A percentile compares a stretch with the other conserved stretches of the same genome.
Conservation (phyloP, 345 rosid species). For the Populus euphratica region DNA sequence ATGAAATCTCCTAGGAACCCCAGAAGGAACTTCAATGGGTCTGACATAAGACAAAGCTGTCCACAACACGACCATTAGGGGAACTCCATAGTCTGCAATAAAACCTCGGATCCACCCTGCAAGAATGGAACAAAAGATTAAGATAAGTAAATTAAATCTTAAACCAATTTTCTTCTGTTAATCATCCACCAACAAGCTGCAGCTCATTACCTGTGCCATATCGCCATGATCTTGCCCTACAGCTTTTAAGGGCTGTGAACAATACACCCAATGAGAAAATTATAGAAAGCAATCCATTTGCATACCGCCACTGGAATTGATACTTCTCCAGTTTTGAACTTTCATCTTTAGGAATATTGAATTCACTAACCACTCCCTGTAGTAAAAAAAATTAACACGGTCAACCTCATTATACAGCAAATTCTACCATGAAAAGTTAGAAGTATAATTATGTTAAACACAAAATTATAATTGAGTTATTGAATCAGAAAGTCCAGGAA, state of each 20-base stretch:
- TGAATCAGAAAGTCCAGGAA: too few species aligned
- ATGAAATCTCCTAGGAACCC: slow-evolving; percentile 66
- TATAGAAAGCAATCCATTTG: slow-evolving; percentile 68
- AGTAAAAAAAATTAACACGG: slow-evolving; percentile 10
- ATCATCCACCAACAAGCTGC: not conserved
- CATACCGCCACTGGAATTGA: slow-evolving; percentile 53
- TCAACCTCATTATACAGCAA: not conserved
- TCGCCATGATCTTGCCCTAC: slow-evolving; percentile 65
- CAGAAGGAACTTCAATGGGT: slow-evolving; percentile 43
- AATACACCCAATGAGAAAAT: slow-evolving; percentile 64
- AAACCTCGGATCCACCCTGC: slow-evolving; percentile 68
- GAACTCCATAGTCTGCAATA: slow-evolving; percentile 78
- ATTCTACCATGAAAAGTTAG: not conserved
- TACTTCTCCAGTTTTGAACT: slow-evolving; percentile 36
- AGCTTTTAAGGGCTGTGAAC: slow-evolving; percentile 52
- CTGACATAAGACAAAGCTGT: slow-evolving; percentile 50
- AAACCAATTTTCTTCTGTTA: not conserved
- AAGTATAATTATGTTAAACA: too few species aligned
- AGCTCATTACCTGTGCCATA: slow-evolving; percentile 47
- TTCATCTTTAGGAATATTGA: slow-evolving; percentile 39
- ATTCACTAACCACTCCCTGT: slow-evolving; percentile 69
- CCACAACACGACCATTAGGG: slow-evolving; percentile 71
- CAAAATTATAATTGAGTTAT: too few species aligned
- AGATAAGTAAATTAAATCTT: not conserved
- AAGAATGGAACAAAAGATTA: not conserved